Evolutionary conservation across 768 basidiomycete species (phyloP).

Genomic region (Boletus pseudopeckii): DNA sequence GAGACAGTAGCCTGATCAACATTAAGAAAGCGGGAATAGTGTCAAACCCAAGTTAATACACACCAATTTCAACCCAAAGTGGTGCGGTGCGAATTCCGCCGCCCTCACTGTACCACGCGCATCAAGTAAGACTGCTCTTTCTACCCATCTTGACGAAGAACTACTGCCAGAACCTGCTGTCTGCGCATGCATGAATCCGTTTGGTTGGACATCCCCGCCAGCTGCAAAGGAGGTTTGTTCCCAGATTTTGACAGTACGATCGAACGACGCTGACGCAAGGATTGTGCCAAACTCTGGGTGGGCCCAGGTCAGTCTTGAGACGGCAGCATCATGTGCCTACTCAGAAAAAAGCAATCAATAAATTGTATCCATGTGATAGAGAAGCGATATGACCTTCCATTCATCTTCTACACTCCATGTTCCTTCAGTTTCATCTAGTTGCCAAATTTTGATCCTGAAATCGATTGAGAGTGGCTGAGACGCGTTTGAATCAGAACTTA

Average conservation of each 20-base stretch:
- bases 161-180: conserved; percentile 18
- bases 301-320: conserved; percentile 83
- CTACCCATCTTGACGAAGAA: conserved; percentile 57
- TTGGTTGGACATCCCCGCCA: conserved; percentile 25
- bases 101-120: conserved; percentile 81
- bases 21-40: neutral
- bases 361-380: neutral
- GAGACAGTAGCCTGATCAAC: conserved; percentile 73
- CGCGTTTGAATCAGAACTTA: conserved; percentile 28
- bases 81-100: conserved; percentile 84
- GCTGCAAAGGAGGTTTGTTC: conserved; percentile 51
- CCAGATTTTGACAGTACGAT: conserved; percentile 92
- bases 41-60: conserved; percentile 22
- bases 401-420: conserved; percentile 80
- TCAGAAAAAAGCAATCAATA: neutral
- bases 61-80: conserved; percentile 87
- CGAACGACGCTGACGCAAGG: conserved; percentile 84
- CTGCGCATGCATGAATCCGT: conserved; percentile 17
- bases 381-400: conserved; percentile 70
- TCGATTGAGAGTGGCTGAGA: conserved; percentile 10
- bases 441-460: conserved; percentile 78
- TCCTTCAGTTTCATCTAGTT: conserved; percentile 66
- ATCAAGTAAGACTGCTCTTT: conserved; percentile 73
- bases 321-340: conserved; percentile 92
- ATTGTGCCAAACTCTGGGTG: conserved; percentile 90